Evolutionary conservation across 352 stramenopile species (phyloP).

Genomic region (Globisporangium middletonii): DNA sequence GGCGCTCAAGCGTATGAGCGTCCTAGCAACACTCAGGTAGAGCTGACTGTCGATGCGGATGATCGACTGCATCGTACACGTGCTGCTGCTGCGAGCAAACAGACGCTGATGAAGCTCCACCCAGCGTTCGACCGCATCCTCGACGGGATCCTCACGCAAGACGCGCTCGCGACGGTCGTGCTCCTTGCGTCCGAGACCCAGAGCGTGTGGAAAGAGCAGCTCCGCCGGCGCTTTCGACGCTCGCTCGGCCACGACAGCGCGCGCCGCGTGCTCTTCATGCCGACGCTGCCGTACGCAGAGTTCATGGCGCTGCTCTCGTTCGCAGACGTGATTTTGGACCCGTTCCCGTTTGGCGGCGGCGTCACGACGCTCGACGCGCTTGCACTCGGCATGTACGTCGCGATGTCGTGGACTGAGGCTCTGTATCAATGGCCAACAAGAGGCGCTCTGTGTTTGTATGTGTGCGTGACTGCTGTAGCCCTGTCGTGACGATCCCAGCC

Average conservation of each 20-base stretch:
- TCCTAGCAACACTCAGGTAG: neutral
- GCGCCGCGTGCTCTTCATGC: slow-evolving; percentile 49
- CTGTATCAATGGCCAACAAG: too few species aligned
- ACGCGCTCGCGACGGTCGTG: slow-evolving; percentile 33
- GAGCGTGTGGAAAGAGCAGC: slow-evolving; percentile 43
- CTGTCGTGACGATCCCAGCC: slow-evolving; percentile 48
- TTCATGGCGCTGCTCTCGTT: slow-evolving; percentile 49
- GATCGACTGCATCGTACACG: too few species aligned
- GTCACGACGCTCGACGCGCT: slow-evolving; percentile 82
- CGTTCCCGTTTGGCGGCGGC: slow-evolving; percentile 80
- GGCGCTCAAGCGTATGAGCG: neutral
- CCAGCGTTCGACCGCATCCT: slow-evolving; percentile 43
- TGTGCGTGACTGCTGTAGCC: slow-evolving; percentile 14
- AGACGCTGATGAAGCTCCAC: slow-evolving; percentile 72
- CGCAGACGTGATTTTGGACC: slow-evolving; percentile 73
- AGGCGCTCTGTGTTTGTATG: neutral
- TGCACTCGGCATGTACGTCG: slow-evolving; percentile 57
- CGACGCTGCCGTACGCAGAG: slow-evolving; percentile 43
- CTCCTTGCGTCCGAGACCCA: slow-evolving; percentile 42
- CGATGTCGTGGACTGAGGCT: neutral
- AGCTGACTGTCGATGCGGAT: too few species aligned
- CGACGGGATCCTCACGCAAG: slow-evolving; percentile 25
- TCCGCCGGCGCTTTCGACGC: slow-evolving; percentile 31
- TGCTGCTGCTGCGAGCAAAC: neutral
- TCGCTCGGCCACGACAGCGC: slow-evolving; percentile 22